These are phyloP conservation scores for Naganishia onofrii DNA, from an alignment of 768 basidiomycete species.

Conservation along the genomic window DNA sequence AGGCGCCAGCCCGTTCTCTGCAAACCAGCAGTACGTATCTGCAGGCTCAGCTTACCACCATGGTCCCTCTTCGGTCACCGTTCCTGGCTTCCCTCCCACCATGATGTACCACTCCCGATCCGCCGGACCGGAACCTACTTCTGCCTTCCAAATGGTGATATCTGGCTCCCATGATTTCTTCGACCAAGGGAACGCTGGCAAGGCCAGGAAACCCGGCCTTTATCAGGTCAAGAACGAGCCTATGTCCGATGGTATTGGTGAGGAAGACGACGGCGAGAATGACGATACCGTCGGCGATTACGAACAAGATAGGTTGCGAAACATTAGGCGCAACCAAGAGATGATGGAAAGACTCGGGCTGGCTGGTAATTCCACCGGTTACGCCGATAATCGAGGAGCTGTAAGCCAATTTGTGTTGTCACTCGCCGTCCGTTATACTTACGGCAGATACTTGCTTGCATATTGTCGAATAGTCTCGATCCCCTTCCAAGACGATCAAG, in stretches of 20 bases:
- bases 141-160: conserved; percentile 16
- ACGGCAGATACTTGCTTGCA: not conserved
- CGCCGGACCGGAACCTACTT: conserved; percentile 4
- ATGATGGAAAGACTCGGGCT: conserved; percentile 46
- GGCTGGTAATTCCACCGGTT: conserved; percentile 27
- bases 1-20: not conserved
- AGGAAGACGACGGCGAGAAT: conserved; percentile 23
- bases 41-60: conserved; percentile 3
- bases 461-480: conserved; percentile 25
- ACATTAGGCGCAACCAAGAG: conserved; percentile 46
- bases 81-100: not conserved
- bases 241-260: conserved; percentile 7
- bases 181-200: not conserved
- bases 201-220: conserved; percentile 1
- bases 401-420: conserved; percentile 25
- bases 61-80: not conserved
- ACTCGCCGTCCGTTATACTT: not conserved
- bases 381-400: not conserved
- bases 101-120: conserved; percentile 20
- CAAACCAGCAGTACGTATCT: conserved; percentile 5
- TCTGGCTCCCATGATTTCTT: conserved; percentile 20
- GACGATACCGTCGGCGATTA: conserved; percentile 37
- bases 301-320: conserved; percentile 44
- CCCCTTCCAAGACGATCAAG: conserved; percentile 28
- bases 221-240: conserved; percentile 16